Percentiles rank a stretch among this genome's conserved stretches.
Evolutionary conservation across 805 yeast species (phyloP).

Genomic region (Candida ipomoeae): DNA sequence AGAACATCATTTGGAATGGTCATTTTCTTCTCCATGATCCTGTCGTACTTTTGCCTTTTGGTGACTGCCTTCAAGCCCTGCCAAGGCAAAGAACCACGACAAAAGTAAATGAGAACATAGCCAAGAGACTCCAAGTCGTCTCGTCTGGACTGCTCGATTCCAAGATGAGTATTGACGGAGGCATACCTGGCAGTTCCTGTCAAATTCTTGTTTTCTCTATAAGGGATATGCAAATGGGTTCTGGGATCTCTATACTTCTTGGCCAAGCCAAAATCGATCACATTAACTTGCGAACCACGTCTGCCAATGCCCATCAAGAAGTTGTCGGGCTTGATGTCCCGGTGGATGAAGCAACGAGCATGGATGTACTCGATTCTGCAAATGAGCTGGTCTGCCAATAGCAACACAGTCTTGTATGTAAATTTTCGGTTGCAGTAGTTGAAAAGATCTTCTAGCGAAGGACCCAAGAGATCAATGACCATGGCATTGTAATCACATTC

Average conservation of each 20-base stretch:
- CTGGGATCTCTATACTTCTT: slow-evolving; percentile 92
- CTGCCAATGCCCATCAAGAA: slow-evolving; percentile 87
- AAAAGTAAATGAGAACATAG: slow-evolving; percentile 20
- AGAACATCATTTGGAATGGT: slow-evolving; percentile 20
- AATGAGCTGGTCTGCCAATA: slow-evolving; percentile 89
- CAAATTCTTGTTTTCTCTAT: slow-evolving; percentile 21
- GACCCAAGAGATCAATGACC: slow-evolving; percentile 95
- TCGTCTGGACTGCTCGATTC: slow-evolving; percentile 20
- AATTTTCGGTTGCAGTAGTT: slow-evolving; percentile 94
- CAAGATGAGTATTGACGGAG: slow-evolving; percentile 21
- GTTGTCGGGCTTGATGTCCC: slow-evolving; percentile 82
- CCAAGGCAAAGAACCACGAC: slow-evolving; percentile 22
- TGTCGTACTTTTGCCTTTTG: slow-evolving; percentile 21
- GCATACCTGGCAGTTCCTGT: slow-evolving; percentile 23
- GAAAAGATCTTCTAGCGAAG: slow-evolving; percentile 90
- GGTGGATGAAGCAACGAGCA: slow-evolving; percentile 85
- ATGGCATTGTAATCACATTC: slow-evolving; percentile 95
- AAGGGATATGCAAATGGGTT: slow-evolving; percentile 88
- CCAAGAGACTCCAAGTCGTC: slow-evolving; percentile 22
- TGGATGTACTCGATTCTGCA: slow-evolving; percentile 94
- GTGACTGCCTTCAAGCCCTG: slow-evolving; percentile 23
- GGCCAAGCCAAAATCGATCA: slow-evolving; percentile 91
- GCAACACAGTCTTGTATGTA: slow-evolving; percentile 86
- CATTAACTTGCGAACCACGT: slow-evolving; percentile 92
- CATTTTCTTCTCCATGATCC: slow-evolving; percentile 23